These are phyloP conservation scores for Podospora bellae-mahoneyi DNA, from an alignment of 495 filamentous ascomycete species.

Conservation along the genomic window DNA sequence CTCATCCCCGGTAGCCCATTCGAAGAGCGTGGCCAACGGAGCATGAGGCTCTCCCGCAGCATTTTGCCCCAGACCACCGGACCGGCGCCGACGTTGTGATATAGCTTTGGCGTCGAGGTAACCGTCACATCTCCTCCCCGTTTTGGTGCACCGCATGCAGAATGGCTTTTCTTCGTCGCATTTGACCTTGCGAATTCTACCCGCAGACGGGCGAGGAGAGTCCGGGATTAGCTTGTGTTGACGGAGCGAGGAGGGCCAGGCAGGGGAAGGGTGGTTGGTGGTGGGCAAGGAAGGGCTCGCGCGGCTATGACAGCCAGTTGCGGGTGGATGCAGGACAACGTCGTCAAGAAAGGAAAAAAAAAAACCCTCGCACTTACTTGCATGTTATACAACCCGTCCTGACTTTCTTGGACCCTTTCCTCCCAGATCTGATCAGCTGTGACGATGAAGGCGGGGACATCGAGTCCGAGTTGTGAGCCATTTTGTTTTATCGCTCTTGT, in stretches of 20 bases:
- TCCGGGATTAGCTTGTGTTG: constrained; percentile 16
- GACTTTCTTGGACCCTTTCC: constrained; percentile 38
- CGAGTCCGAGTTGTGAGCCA: constrained; percentile 29
- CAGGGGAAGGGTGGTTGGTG: neutral
- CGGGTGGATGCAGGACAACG: neutral
- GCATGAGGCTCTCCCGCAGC: constrained; percentile 18
- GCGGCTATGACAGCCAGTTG: neutral
- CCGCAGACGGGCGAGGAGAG: constrained; percentile 6
- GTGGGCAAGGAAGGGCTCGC: neutral
- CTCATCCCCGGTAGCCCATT: constrained; percentile 36
- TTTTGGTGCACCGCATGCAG: constrained; percentile 45
- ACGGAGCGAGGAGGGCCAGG: neutral
- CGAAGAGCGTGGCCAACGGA: constrained; percentile 22
- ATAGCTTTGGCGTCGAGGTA: constrained; percentile 36
- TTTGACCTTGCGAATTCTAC: constrained; percentile 42
- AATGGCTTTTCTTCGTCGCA: constrained; percentile 45
- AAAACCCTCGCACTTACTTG: constrained; percentile 31
- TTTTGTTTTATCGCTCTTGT: constrained; percentile 9
- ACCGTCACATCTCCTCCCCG: constrained; percentile 45
- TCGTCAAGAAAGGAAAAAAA: neutral
- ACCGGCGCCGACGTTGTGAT: constrained; percentile 31
- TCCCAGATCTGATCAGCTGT: constrained; percentile 24
- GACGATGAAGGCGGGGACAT: constrained; percentile 18
- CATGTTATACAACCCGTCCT: constrained; percentile 39
- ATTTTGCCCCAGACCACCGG: constrained; percentile 12